A percentile compares a stretch with the other conserved stretches of the same genome.
Evolutionary conservation across 257 asterid species (phyloP).

Genomic region (Solanum okadae): DNA sequence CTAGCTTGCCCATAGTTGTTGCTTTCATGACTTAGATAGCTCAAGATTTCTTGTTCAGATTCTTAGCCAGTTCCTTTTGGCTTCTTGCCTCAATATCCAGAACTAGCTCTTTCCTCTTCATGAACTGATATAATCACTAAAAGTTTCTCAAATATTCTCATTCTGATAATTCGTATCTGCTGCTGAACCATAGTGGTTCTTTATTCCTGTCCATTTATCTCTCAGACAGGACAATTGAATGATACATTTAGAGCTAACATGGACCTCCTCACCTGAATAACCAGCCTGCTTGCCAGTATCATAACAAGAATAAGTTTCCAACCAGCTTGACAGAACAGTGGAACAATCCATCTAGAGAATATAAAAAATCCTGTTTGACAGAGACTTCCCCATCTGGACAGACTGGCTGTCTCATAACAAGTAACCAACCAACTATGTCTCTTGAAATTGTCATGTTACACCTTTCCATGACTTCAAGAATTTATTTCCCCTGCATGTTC

Average conservation of each 20-base stretch:
- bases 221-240: neutral
- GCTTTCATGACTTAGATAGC: neutral
- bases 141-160: neutral
- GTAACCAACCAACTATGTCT: neutral
- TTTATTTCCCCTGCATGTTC: neutral
- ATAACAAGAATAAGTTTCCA: neutral
- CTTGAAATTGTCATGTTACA: neutral
- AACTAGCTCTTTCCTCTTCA: neutral
- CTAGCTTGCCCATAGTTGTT: neutral
- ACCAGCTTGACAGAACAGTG: neutral
- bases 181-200: neutral
- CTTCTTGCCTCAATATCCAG: neutral
- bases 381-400: neutral
- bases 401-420: neutral
- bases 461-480: neutral
- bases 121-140: neutral
- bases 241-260: neutral
- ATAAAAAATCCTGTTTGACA: neutral
- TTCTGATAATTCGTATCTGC: neutral
- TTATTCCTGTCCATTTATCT: neutral
- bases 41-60: neutral
- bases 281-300: neutral
- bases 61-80: neutral
- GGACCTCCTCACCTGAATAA: neutral
- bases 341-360: neutral